Evolutionary conservation across 2,329 filamentous ascomycete species (phyloP).

Genomic region (Cytospora piceae): DNA sequence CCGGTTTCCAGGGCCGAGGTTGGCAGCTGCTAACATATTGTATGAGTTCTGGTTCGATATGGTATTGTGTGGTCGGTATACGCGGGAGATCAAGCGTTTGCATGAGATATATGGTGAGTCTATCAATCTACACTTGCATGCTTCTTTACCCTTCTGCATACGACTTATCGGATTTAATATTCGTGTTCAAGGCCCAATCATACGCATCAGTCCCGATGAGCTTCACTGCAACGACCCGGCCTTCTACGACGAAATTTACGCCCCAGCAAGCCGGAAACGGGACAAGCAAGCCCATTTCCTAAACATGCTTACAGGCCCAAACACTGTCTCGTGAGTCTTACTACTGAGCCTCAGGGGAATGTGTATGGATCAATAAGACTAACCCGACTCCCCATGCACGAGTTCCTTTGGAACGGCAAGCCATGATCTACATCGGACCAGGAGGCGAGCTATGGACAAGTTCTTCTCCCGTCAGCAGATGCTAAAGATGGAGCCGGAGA

Average conservation of each 20-base stretch:
- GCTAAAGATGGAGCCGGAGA: not conserved
- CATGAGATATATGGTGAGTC: constrained; percentile 17
- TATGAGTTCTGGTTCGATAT: constrained; percentile 17
- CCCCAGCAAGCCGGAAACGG: constrained; percentile 4
- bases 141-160: too few relatives aligned
- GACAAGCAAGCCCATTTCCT: constrained; percentile 14
- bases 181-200: not conserved
- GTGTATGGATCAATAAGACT: not conserved
- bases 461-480: constrained; percentile 11
- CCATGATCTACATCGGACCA: constrained; percentile 1
- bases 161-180: not conserved
- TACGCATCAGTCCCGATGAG: constrained; percentile 23
- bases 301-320: not conserved
- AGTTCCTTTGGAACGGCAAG: not conserved
- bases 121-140: not conserved
- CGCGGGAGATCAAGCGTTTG: constrained; percentile 10
- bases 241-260: constrained; percentile 16
- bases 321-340: not conserved
- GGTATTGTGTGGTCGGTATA: constrained; percentile 13
- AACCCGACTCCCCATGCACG: not conserved
- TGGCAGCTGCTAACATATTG: constrained; percentile 12
- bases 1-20: constrained; percentile 13
- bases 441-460: not conserved
- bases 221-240: constrained; percentile 16
- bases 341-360: not conserved